Evolutionary conservation across 2,329 filamentous ascomycete genomes (phyloP).

Genomic region (Cercospora zeina): DNA sequence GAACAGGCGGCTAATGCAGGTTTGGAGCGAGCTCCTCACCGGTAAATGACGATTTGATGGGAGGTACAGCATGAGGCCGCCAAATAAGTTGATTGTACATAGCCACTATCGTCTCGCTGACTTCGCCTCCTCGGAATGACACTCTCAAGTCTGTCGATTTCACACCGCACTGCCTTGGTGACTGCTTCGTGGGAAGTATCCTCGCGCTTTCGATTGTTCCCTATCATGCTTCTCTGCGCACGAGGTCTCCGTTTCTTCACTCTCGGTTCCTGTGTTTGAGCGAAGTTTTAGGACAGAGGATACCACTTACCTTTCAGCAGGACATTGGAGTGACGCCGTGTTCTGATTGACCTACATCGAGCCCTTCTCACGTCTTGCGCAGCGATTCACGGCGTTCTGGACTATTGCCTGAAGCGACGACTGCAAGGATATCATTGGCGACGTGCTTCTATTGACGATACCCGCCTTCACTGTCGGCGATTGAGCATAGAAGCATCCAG

Average conservation of each 20-base stretch:
- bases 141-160: background rate
- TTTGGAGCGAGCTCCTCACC: constrained; percentile 2
- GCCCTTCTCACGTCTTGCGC: background rate
- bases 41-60: background rate
- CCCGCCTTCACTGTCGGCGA: background rate
- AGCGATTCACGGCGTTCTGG: background rate
- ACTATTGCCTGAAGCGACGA: background rate
- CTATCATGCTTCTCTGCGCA: background rate
- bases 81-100: constrained; percentile 4
- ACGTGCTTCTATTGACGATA: background rate
- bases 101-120: constrained; percentile 9
- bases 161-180: background rate
- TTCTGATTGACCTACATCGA: background rate
- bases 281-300: background rate
- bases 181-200: background rate
- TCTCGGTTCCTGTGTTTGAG: background rate
- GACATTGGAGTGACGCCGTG: background rate
- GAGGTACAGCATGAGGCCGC: background rate
- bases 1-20: constrained; percentile 10
- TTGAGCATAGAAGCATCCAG: background rate
- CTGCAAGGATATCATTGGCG: background rate
- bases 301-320: background rate
- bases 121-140: constrained; percentile 10
- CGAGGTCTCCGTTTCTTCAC: background rate
- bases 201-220: background rate